These are phyloP conservation scores for Geoglossum glabrum DNA, from an alignment of 495 filamentous ascomycete species.

Conservation along the genomic window DNA sequence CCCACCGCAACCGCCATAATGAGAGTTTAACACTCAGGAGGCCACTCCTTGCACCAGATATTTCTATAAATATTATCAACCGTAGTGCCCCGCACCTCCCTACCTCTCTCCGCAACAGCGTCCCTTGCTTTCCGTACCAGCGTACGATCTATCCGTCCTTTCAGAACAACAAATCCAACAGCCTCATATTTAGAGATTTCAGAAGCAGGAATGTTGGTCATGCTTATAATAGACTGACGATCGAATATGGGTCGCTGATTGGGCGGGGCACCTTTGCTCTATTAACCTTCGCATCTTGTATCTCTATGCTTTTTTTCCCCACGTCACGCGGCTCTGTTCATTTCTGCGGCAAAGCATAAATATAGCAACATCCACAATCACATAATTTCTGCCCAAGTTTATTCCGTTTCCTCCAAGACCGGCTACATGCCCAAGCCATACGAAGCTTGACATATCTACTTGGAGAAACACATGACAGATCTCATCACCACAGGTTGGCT, in stretches of 20 bases:
- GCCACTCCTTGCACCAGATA: background rate
- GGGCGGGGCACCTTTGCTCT: background rate
- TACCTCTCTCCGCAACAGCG: background rate
- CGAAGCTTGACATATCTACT: no score
- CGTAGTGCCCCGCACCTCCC: background rate
- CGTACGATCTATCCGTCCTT: background rate
- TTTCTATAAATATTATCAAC: background rate
- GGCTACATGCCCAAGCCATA: no score
- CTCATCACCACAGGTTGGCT: no score
- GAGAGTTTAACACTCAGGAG: background rate
- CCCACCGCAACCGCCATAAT: background rate
- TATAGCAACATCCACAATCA: no score
- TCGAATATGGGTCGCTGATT: background rate
- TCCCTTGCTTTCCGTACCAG: background rate
- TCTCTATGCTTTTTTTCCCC: background rate
- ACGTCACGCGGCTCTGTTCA: no score
- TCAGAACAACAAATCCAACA: background rate
- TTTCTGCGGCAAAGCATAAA: no score
- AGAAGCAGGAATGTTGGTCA: background rate
- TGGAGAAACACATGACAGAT: no score
- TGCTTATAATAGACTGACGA: background rate
- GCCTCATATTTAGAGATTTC: background rate
- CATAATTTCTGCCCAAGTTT: no score
- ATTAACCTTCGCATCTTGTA: background rate
- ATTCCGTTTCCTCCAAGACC: no score